phyloP scores from a whole-genome alignment of 2,329 filamentous ascomycete genomes.

The Fusarium sp. region DNA sequence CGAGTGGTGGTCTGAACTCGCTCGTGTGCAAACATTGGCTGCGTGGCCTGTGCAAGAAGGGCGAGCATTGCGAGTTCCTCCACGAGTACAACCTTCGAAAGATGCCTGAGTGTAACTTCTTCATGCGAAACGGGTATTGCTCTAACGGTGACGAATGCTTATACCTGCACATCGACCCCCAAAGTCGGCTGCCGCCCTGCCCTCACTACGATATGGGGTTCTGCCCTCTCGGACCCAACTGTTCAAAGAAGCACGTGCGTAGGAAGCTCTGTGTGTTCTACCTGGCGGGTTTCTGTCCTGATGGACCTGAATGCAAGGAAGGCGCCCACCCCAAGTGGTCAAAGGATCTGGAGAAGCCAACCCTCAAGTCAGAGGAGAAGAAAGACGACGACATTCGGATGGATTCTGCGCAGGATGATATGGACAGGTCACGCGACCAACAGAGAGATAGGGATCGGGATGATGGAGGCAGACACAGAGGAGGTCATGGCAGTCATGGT shows the following conservation, averaged over 20 bases:
- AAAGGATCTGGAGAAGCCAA: conserved; percentile 78
- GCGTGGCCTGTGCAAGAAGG: conserved; percentile 96
- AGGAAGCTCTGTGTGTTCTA: conserved; percentile 85
- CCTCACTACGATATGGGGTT: conserved; percentile 95
- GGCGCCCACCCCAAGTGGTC: conserved; percentile 87
- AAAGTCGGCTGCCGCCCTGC: conserved; percentile 80
- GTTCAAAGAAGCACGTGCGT: conserved; percentile 88
- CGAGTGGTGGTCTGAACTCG: conserved; percentile 71
- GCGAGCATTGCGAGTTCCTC: conserved; percentile 94
- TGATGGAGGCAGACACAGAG: conserved; percentile 46
- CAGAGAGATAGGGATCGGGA: conserved; percentile 42
- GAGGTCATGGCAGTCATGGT: conserved; percentile 40
- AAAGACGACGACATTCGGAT: conserved; percentile 58
- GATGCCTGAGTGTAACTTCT: conserved; percentile 99
- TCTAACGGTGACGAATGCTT: conserved; percentile 96
- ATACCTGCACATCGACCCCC: conserved; percentile 88
- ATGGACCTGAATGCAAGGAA: conserved; percentile 76
- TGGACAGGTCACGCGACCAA: conserved; percentile 48
- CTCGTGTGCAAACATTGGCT: conserved; percentile 99
- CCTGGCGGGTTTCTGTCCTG: conserved; percentile 92
- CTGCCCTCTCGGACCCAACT: conserved; percentile 87
- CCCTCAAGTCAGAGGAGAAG: conserved; percentile 73
- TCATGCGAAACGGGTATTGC: conserved; percentile 91
- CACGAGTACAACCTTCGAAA: conserved; percentile 98
- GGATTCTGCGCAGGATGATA: conserved; percentile 49